Percentiles rank a stretch among this genome's conserved stretches.
Conservation (phyloP, 139 green algal species). For the Chlamydomonas sp. region DNA sequence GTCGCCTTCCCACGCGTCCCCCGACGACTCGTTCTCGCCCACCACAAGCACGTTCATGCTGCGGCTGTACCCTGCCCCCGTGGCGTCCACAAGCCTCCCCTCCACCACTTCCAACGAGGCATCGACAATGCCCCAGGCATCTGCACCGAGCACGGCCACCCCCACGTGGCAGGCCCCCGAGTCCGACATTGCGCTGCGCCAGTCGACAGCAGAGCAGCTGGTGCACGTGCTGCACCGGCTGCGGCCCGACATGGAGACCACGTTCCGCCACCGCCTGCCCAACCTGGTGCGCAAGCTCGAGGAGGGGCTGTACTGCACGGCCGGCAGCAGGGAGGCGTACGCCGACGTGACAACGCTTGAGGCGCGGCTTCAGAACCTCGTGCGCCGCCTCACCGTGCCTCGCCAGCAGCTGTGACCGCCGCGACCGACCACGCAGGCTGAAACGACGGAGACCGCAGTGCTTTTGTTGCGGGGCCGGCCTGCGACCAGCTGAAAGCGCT, state of each 20-base stretch:
- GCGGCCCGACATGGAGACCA: not conserved
- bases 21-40: too few species aligned
- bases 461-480: too few species aligned
- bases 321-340: slow-evolving; percentile 1
- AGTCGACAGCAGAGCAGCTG: not conserved
- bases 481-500: too few species aligned
- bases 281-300: slow-evolving; percentile 12
- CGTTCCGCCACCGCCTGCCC: slow-evolving; percentile 5
- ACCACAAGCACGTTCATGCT: too few species aligned
- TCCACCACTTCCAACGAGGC: not conserved
- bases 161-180: not conserved
- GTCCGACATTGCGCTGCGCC: not conserved
- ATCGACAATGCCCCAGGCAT: not conserved
- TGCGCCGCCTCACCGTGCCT: not conserved
- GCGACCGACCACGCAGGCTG: too few species aligned
- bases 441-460: too few species aligned
- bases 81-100: not conserved
- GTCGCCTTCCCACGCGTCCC: too few species aligned
- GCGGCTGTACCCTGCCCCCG: not conserved
- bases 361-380: not conserved
- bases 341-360: not conserved
- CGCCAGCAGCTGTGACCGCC: not conserved
- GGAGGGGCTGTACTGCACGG: slow-evolving; percentile 2
- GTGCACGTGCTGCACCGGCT: not conserved
- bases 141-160: not conserved